Evolutionary conservation across 2,329 filamentous ascomycete species (phyloP).

Genomic region (Alternaria longipes): DNA sequence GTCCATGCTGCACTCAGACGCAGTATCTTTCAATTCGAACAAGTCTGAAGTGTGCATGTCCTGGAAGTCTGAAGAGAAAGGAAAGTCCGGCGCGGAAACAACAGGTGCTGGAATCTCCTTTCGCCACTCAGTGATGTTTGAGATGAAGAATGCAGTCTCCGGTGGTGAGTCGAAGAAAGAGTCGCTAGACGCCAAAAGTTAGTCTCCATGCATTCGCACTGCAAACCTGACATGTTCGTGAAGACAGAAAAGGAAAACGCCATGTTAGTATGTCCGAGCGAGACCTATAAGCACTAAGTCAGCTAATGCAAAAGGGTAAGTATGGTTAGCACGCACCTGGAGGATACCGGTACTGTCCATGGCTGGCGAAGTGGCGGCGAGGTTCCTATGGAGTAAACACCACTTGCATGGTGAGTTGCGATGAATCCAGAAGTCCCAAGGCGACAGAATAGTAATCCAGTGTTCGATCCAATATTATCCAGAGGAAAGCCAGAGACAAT

Average conservation of each 20-base stretch:
- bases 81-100: slow-evolving; percentile 46
- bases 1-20: slow-evolving; percentile 55
- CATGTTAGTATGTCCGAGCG: slow-evolving; percentile 46
- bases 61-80: slow-evolving; percentile 46
- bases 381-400: background rate
- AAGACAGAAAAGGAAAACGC: slow-evolving; percentile 44
- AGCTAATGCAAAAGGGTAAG: slow-evolving; percentile 12
- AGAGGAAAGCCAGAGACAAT: slow-evolving; percentile 15
- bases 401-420: background rate
- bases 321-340: slow-evolving; percentile 28
- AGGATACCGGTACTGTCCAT: slow-evolving; percentile 9
- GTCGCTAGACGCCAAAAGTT: slow-evolving; percentile 51
- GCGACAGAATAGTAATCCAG: slow-evolving; percentile 5
- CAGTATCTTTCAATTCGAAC: slow-evolving; percentile 49
- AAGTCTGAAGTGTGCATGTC: slow-evolving; percentile 48
- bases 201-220: slow-evolving; percentile 40
- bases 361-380: background rate
- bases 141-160: slow-evolving; percentile 47
- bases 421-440: background rate
- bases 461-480: slow-evolving; percentile 9
- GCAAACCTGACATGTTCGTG: slow-evolving; percentile 25
- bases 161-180: slow-evolving; percentile 50
- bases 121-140: slow-evolving; percentile 54
- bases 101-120: slow-evolving; percentile 50
- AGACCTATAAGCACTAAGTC: slow-evolving; percentile 22